phyloP scores from a whole-genome alignment of 2,329 filamentous ascomycete species.

The Furcasterigmium furcatum region DNA sequence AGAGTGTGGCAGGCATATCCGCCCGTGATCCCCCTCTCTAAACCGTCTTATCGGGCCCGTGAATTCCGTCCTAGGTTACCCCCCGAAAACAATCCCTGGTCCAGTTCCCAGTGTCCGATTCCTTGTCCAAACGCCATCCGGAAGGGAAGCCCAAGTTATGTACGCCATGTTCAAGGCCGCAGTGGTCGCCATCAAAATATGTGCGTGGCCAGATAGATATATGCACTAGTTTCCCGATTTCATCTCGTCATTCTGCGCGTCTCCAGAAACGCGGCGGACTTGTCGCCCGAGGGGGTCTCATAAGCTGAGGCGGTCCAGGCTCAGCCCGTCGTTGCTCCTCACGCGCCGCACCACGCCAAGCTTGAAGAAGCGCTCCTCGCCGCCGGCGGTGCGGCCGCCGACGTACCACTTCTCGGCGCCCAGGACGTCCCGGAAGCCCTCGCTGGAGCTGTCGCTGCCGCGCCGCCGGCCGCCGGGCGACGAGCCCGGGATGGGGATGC shows the following conservation, averaged over 20 bases:
- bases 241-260: neutral
- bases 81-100: too few species aligned
- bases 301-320: conserved; percentile 71
- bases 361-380: conserved; percentile 82
- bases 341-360: conserved; percentile 71
- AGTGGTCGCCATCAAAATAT: neutral
- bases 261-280: too few species aligned
- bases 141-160: neutral
- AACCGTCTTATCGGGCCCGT: too few species aligned
- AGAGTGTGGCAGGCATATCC: too few species aligned
- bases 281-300: conserved; percentile 41
- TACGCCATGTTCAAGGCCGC: neutral
- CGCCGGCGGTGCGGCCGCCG: conserved; percentile 69
- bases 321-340: conserved; percentile 70
- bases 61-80: too few species aligned
- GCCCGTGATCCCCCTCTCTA: too few species aligned
- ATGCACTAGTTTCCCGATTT: too few species aligned
- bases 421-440: conserved; percentile 71
- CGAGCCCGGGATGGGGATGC: conserved; percentile 36
- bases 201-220: neutral
- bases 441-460: conserved; percentile 71
- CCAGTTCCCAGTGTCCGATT: too few species aligned
- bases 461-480: conserved; percentile 42
- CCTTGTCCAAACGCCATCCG: neutral
- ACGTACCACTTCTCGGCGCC: conserved; percentile 81